Evolutionary conservation across 2,329 filamentous ascomycete genomes (phyloP), one percentile per base, ranked within the genome.

Genomic region (Onygena corvina): DNA sequence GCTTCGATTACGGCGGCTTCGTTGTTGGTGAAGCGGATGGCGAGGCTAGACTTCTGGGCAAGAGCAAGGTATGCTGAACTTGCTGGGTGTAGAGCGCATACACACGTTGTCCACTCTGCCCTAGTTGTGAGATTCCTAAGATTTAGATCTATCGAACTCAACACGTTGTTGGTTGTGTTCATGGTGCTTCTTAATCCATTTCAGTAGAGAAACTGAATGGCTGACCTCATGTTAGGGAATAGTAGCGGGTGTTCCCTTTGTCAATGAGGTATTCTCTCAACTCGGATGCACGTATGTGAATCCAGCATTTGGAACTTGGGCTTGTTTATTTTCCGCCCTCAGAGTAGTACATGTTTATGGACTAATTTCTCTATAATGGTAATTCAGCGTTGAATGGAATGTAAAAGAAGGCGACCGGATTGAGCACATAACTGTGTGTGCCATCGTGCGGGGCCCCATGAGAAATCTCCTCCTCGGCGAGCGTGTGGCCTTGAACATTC

Each of bases 1-100:
- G 86, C 48, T 90, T 94, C 69, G 92, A 98, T 74, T 95, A 94
- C 65, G 92, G 86, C 60, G 92, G 92, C 53, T 98, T 94, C 67
- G 92, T 98, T 4, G 92, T 98, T 20, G 92, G 92, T 46, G 69
- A 71, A 53, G 64, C 65, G 4, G 58, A 63, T 4, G 63, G 64
- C 3, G 67, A 70, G 55, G 69, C 69, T n/a, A 60, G 58, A 56
- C 58, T 81, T 16, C 62, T 81, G 18, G 78, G 77, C 2, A 81
- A 81, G 61, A 75, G 72, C 54, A 65, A 71, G 60, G 73, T 76
- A 58, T 50, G 62, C 42, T 29, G 18, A 16, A 7, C 30, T n/a
- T 31, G 7, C 8, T n/a, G n/a, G 7, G 8, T 31, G 30, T 8
- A 31, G 7, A 31, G 7, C 30, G 30, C 30, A 31, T 31, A 31